Percentiles rank a stretch among this genome's conserved stretches.
These are phyloP conservation scores for Trifolium fragiferum DNA, from an alignment of 306 rosid genomes.

Conservation along the genomic window DNA sequence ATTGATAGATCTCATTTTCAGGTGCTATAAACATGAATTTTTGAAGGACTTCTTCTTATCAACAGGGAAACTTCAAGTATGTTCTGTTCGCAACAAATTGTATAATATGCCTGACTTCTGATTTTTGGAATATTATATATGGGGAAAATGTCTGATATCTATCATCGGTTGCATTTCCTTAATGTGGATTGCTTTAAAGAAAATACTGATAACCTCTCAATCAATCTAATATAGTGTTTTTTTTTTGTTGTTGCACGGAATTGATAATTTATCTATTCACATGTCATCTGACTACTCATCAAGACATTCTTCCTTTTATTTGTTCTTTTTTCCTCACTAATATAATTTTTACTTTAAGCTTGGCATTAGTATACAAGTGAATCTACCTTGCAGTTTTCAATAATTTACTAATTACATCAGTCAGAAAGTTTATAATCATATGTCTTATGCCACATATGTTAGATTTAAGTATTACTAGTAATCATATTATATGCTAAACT, in stretches of 20 bases:
- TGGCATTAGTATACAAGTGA: background rate
- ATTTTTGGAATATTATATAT: conserved; percentile 27
- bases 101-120: conserved; percentile 28
- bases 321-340: background rate
- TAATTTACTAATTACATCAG: conserved; percentile 4
- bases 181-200: background rate
- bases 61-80: conserved; percentile 93
- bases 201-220: conserved; percentile 14
- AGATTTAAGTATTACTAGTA: conserved; percentile 21
- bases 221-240: background rate
- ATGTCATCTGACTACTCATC: conserved; percentile 8
- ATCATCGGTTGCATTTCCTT: conserved; percentile 25
- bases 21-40: conserved; percentile 91
- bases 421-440: conserved; percentile 29
- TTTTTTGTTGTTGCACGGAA: background rate
- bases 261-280: conserved; percentile 21
- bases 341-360: conserved; percentile 3
- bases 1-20: conserved; percentile 54
- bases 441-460: conserved; percentile 17
- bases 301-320: background rate
- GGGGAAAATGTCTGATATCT: conserved; percentile 8
- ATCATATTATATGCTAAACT: conserved; percentile 29
- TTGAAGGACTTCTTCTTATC: conserved; percentile 93
- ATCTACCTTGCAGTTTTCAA: conserved; percentile 29
- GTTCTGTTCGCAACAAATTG: conserved; percentile 44